Evolutionary conservation across 2,329 filamentous ascomycete species (phyloP), one percentile per base, ranked within the genome.

Genomic region (Xylogone sp.): DNA sequence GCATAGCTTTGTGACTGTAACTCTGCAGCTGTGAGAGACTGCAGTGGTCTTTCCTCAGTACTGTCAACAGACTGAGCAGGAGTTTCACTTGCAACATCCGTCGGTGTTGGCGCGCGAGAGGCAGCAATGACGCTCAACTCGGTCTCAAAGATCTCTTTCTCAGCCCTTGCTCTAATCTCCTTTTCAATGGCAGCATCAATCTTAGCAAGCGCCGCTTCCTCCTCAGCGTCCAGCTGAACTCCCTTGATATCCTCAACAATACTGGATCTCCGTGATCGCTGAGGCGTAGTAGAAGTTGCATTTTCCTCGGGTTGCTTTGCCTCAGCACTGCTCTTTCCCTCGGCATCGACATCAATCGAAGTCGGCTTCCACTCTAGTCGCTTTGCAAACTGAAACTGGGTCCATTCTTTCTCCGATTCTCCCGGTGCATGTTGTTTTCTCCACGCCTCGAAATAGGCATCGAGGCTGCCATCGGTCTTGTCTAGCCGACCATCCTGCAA

Each of bases 381-480:
- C 70, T 90, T 87, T 51, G 87, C 87, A 68, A 95, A 92, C 69
- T 96, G 88, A 64, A 91, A 95, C 68, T 96, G 90, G 43, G 86
- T 86, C 90, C 90, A 96, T 68, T 97, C 92, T 59, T 87, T 84
- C 47, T 90, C 87, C 45, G 84, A 73, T 34, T 81, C 80, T 19
- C 78, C 86, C 46, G 79, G 77, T 53, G 78, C 78, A 68, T 93
- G 84, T 57, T 86, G 82, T 68, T 88, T 87, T 70, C 93, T 90
- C 75, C 94, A 88, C 50, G 90, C 89, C 69, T 94, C 90, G 64
- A 91, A 95, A 72, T 96, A 97, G 62, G 90, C 91, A 56, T 92
- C 91, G 78, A 97, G 67, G 54, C 87, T 88, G 56, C 81, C 81
- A 72, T 87, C 81, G 53, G 65, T 68, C 57, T 72, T 76, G 42